A percentile compares a stretch with the other conserved stretches of the same genome.
Conservation (phyloP, 768 basidiomycete species). For the Lactifluus rugatus region DNA sequence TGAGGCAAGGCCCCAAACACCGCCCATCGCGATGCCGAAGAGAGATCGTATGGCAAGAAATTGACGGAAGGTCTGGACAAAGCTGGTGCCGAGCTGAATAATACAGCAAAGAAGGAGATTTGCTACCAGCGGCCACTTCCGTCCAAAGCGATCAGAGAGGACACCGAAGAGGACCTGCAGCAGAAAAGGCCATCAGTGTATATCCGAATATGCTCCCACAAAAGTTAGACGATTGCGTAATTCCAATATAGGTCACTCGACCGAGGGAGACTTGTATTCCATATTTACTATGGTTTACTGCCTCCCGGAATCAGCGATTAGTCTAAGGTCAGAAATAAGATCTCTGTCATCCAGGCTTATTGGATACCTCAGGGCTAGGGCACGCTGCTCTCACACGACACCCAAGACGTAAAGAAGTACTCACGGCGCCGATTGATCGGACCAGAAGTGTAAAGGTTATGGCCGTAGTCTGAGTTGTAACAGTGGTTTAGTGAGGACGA, state of each 20-base stretch:
- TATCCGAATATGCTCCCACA: background rate
- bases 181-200: background rate
- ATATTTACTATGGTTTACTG: background rate
- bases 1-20: slow-evolving; percentile 78
- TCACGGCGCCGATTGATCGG: slow-evolving; percentile 65
- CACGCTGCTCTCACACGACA: background rate
- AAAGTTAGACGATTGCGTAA: background rate
- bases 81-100: slow-evolving; percentile 74
- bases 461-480: slow-evolving; percentile 45
- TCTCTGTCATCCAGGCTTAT: background rate
- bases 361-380: background rate
- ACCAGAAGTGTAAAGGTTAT: slow-evolving; percentile 93
- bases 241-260: background rate
- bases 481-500: background rate
- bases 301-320: background rate
- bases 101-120: slow-evolving; percentile 64
- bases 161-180: slow-evolving; percentile 62
- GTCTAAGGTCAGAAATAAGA: background rate
- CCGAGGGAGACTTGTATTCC: background rate
- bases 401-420: slow-evolving; percentile 14
- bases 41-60: slow-evolving; percentile 79
- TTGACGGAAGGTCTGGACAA: slow-evolving; percentile 61
- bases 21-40: slow-evolving; percentile 85
- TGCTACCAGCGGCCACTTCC: slow-evolving; percentile 84
- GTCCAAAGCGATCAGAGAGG: slow-evolving; percentile 79